phyloP scores from a whole-genome alignment of 768 basidiomycete genomes.

The Boletus tylopilopsis region DNA sequence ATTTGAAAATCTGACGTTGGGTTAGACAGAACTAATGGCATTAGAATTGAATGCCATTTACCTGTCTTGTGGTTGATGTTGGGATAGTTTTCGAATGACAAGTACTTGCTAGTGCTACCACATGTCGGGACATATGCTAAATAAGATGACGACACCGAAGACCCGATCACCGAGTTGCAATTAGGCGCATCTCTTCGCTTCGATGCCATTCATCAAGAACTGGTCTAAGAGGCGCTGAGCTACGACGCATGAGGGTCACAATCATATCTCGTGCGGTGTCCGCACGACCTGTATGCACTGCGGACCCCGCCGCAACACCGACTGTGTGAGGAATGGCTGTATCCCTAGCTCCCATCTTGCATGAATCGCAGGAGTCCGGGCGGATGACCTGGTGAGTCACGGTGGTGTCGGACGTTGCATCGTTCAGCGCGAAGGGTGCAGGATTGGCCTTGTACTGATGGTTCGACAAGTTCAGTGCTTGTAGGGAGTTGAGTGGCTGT shows the following conservation, averaged over 20 bases:
- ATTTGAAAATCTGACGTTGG: neutral
- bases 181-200: constrained; percentile 55
- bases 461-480: constrained; percentile 10
- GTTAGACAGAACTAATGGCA: neutral
- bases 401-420: constrained; percentile 3
- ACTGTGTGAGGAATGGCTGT: constrained; percentile 45
- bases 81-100: too few relatives aligned
- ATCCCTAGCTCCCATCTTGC: constrained; percentile 44
- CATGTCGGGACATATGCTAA: neutral
- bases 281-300: constrained; percentile 50
- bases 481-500: constrained; percentile 35
- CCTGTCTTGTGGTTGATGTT: too few relatives aligned
- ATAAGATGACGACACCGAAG: constrained; percentile 49
- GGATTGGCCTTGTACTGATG: constrained; percentile 34
- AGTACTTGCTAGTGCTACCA: too few relatives aligned
- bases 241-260: constrained; percentile 56
- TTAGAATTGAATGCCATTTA: too few relatives aligned
- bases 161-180: constrained; percentile 47
- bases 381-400: constrained; percentile 18
- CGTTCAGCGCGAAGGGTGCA: constrained; percentile 25
- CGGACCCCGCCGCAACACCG: constrained; percentile 41
- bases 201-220: constrained; percentile 26
- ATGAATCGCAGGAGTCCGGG: constrained; percentile 32
- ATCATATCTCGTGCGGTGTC: constrained; percentile 64
- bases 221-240: constrained; percentile 28